Base-by-base conservation (phyloP, 176 grass and related monocot species). In the Pharus latifolius region DNA sequence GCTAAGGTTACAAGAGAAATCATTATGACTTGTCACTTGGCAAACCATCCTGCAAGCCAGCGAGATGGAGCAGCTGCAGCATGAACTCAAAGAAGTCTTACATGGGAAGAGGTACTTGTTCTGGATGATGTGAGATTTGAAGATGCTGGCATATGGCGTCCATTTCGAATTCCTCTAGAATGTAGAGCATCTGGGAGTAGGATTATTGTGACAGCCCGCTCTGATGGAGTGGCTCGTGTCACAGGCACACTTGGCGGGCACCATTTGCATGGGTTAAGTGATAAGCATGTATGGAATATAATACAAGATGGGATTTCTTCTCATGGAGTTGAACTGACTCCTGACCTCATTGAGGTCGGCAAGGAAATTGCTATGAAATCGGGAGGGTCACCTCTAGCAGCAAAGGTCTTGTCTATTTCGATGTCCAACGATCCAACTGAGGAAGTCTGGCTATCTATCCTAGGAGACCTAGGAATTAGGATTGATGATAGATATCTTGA, bases 41-140 rank as follows among this genome's bases (percentile, higher is more conserved):
- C n/a, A n/a, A n/a, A n/a, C n/a, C n/a, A n/a, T n/a, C n/a, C n/a
- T n/a, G n/a, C n/a, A n/a, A n/a, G n/a, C n/a, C n/a, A n/a, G n/a
- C n/a, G n/a, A n/a, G n/a, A n/a, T n/a, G n/a, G n/a, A n/a, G n/a
- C n/a, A n/a, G n/a, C n/a, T n/a, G n/a, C n/a, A n/a, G n/a, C n/a
- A n/a, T n/a, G n/a, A n/a, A n/a, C n/a, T n/a, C n/a, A n/a, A n/a
- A n/a, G n/a, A n/a, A 16, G 20, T n/a, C 28, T 29, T 68, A 48
- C 16, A 17, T 41, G 65, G 53, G 18, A 60, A 79, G 46, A 49
- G 26, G n/a, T 70, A 17, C 62, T 79, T 79, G 52, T 79, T 15
- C 41, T 79, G n/a, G 64, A 60, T 40, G 64, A 61, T 79, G 76
- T 79, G 4, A 49, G 24, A 41, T 69, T 60, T 61, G 53, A 51